phyloP scores from a whole-genome alignment of 306 rosid genomes.

The Rosa multiflora region DNA sequence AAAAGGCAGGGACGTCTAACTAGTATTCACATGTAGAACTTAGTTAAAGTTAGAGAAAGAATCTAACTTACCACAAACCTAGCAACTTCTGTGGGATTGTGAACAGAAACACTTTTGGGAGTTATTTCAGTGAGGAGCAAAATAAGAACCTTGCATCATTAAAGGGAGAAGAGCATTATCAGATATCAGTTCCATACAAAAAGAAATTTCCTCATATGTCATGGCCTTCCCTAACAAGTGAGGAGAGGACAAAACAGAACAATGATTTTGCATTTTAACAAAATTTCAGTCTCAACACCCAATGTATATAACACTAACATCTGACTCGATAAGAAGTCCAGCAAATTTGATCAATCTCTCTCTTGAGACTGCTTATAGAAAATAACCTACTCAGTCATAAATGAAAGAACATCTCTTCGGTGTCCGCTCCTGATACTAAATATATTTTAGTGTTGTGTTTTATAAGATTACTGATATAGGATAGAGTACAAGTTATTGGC shows the following conservation, averaged over 20 bases:
- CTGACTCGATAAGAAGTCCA: background rate
- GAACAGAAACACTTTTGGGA: constrained; percentile 97
- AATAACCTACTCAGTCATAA: too few species aligned
- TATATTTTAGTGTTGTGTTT: too few species aligned
- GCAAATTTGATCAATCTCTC: background rate
- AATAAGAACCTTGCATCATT: constrained; percentile 76
- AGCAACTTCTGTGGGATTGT: constrained; percentile 94
- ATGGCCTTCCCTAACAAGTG: constrained; percentile 10
- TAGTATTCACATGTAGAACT: background rate
- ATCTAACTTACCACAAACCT: constrained; percentile 84
- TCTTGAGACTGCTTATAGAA: too few species aligned
- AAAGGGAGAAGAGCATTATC: background rate
- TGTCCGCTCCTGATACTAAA: too few species aligned
- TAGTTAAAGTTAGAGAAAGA: background rate
- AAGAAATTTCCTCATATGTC: background rate
- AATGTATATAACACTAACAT: background rate
- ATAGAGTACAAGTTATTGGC: too few species aligned
- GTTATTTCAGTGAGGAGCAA: constrained; percentile 99
- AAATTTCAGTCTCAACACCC: background rate
- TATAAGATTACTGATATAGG: too few species aligned
- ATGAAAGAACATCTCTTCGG: too few species aligned
- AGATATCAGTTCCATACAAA: background rate
- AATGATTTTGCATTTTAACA: background rate
- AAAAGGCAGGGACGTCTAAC: constrained; percentile 17
- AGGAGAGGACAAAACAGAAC: background rate